Conservation (phyloP, 208 protist species). For the Sergeia podlipaevii region DNA sequence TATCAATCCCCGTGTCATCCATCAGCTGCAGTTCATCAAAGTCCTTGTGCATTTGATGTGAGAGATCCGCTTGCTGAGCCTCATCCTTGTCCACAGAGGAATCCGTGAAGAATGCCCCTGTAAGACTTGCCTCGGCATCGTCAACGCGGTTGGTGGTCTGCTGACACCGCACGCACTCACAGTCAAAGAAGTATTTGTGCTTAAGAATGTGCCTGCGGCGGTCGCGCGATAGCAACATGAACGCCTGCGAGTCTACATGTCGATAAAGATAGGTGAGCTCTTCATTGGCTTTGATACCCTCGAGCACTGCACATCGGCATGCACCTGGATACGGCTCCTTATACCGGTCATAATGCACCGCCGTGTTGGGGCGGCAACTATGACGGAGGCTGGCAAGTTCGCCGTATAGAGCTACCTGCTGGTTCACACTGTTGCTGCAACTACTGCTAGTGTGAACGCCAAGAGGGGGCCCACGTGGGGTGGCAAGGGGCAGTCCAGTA, state of each 20-base stretch:
- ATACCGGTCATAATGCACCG: slow-evolving; percentile 30
- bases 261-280: slow-evolving; percentile 44
- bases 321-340: slow-evolving; percentile 27
- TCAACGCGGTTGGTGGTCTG: slow-evolving; percentile 4
- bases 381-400: slow-evolving; percentile 34
- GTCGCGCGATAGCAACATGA: slow-evolving; percentile 44
- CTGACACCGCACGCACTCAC: slow-evolving; percentile 34
- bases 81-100: slow-evolving; percentile 28
- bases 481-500: too few relatives aligned
- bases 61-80: slow-evolving; percentile 21
- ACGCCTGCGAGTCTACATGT: slow-evolving; percentile 38
- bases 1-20: slow-evolving; percentile 32
- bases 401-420: slow-evolving; percentile 30
- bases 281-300: slow-evolving; percentile 29
- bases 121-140: slow-evolving; percentile 35
- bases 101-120: slow-evolving; percentile 39
- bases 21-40: slow-evolving; percentile 39
- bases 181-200: slow-evolving; percentile 36
- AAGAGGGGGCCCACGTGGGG: too few relatives aligned
- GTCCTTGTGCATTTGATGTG: slow-evolving; percentile 27
- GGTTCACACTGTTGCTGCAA: slow-evolving; percentile 1
- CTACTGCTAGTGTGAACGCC: too few relatives aligned
- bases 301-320: slow-evolving; percentile 26
- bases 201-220: slow-evolving; percentile 30
- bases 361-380: slow-evolving; percentile 47